These are phyloP conservation scores for Emergomyces orientalis DNA, from an alignment of 2,329 filamentous ascomycete genomes.

Conservation along the genomic window DNA sequence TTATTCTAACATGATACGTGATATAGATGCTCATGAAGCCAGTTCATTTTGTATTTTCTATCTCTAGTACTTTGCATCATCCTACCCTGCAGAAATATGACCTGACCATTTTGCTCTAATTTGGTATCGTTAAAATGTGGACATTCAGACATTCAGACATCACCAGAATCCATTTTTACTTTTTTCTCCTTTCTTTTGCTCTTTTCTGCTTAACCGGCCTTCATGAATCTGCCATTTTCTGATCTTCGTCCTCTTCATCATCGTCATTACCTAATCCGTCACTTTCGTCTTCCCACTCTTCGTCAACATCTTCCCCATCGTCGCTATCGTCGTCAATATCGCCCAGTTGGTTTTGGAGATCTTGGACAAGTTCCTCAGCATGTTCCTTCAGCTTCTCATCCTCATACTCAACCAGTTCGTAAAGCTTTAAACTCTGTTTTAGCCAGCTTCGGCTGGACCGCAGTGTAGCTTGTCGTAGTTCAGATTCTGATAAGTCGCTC, in stretches of 20 bases:
- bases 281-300: constrained; percentile 45
- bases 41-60: neutral
- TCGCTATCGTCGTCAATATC: constrained; percentile 48
- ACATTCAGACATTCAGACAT: constrained; percentile 2
- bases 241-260: constrained; percentile 35
- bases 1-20: neutral
- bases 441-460: constrained; percentile 75
- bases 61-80: neutral
- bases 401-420: constrained; percentile 65
- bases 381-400: constrained; percentile 39
- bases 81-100: neutral
- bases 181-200: constrained; percentile 9
- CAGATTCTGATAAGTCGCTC: constrained; percentile 26
- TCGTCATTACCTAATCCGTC: constrained; percentile 40
- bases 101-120: neutral
- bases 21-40: neutral
- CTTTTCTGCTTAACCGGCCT: constrained; percentile 19
- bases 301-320: constrained; percentile 44
- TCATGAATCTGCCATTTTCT: constrained; percentile 47
- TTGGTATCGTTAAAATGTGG: constrained; percentile 27
- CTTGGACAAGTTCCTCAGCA: constrained; percentile 36
- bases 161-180: neutral
- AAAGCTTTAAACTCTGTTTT: constrained; percentile 70
- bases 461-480: constrained; percentile 54
- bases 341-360: constrained; percentile 56